Base-by-base conservation (phyloP, 192 early-diverging fungal species). In the Funneliformis geosporum region DNA sequence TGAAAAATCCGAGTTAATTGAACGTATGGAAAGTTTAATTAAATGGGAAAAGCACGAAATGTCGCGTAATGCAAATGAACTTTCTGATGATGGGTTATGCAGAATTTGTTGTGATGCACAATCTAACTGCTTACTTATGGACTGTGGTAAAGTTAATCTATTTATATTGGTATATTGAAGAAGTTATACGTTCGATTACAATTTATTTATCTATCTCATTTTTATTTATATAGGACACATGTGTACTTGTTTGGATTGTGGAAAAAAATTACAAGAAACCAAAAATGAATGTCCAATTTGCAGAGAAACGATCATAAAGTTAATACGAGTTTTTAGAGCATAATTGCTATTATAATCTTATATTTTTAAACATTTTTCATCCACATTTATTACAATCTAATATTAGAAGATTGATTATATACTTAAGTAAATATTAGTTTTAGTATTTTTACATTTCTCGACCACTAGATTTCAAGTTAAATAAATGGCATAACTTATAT, bases 271-370 rank as follows among this genome's bases (percentile, higher is more conserved):
- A 44, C 75, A 83, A 79, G 84, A 85, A 28, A 84, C 87, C 44
- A 87, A 88, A 21, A 90, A 90, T 71, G 92, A 94, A 85, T 95
- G 94, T 83, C 94, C 94, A 27, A 95, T 95, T 67, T 95, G 94
- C 73, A 79, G 93, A 42, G 93, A 92, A 59, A 87, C 89, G 33
- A 93, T 94, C 38, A 79, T 89, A 21, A 87, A 86, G 47, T 77
- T 93, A 23, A 85, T 94, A 16, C 91, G 90, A 81, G 91, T 93
- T 4, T 94, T 93, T 80, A 83, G 91, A 46, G 87, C 91, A 6
- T 93, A 88, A 78, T 14, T 1, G 28, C n/a, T n/a, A n/a, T n/a
- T n/a, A n/a, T n/a, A n/a, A n/a, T n/a, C n/a, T n/a, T n/a, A n/a
- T n/a, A n/a, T n/a, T n/a, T n/a, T n/a, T n/a, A n/a, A n/a, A 21